phyloP scores from a whole-genome alignment of 2,329 filamentous ascomycete genomes.

The Fusarium sp. region DNA sequence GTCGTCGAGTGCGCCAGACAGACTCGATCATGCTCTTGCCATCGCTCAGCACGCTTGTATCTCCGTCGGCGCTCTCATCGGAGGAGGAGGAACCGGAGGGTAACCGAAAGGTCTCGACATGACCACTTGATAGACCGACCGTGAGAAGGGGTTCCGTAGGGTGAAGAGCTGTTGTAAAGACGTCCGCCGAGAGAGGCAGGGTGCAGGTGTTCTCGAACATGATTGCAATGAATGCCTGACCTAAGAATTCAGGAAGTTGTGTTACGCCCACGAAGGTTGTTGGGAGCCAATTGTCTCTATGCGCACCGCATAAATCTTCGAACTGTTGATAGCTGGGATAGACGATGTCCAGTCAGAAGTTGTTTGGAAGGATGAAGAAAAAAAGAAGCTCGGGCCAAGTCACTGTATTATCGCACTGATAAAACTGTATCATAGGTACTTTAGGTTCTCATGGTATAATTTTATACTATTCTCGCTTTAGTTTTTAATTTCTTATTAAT shows the following conservation, averaged over 20 bases:
- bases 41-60: conserved; percentile 64
- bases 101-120: conserved; percentile 86
- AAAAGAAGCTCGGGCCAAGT: conserved; percentile 3
- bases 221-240: neutral
- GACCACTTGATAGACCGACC: conserved; percentile 85
- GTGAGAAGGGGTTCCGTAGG: conserved; percentile 86
- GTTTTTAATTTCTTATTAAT: too few relatives aligned
- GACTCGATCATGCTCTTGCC: conserved; percentile 84
- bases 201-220: conserved; percentile 96
- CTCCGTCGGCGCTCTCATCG: conserved; percentile 64
- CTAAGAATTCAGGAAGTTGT: neutral
- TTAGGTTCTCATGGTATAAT: too few relatives aligned
- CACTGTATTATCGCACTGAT: neutral
- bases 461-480: too few relatives aligned
- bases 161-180: conserved; percentile 91
- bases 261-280: neutral
- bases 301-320: neutral
- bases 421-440: neutral
- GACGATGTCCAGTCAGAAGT: neutral
- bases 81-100: conserved; percentile 64
- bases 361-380: neutral
- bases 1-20: conserved; percentile 86
- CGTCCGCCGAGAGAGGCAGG: conserved; percentile 84
- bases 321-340: neutral
- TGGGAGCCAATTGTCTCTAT: neutral